These are phyloP conservation scores for Eleusine coracana DNA, from an alignment of 176 grass and related monocot species.

Conservation along the genomic window DNA sequence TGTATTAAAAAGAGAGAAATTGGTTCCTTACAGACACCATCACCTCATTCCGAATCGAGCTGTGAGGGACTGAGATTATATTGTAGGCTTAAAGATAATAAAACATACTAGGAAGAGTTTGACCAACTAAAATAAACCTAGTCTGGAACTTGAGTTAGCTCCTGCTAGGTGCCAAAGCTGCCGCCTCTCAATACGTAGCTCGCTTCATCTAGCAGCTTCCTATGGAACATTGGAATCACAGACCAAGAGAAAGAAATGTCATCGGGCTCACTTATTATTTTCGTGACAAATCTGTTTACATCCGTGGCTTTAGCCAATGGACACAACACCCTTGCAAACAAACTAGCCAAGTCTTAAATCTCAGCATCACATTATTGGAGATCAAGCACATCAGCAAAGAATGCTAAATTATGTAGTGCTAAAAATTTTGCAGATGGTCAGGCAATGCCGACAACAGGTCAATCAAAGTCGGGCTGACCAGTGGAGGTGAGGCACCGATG, in stretches of 20 bases:
- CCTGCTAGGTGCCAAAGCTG: too few relatives aligned
- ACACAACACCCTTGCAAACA: background rate
- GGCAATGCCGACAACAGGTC: conserved; percentile 12
- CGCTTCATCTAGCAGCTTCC: background rate
- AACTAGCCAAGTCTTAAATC: conserved; percentile 28
- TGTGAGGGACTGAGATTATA: too few relatives aligned
- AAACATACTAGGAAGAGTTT: too few relatives aligned
- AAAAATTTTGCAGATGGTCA: background rate
- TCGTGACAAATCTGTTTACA: background rate
- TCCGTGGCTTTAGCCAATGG: background rate
- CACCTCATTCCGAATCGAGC: too few relatives aligned
- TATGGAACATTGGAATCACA: background rate
- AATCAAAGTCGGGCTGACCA: conserved; percentile 82
- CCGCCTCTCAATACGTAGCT: too few relatives aligned
- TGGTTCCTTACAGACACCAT: too few relatives aligned
- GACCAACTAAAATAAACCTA: too few relatives aligned
- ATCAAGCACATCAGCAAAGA: conserved; percentile 18
- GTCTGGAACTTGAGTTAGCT: too few relatives aligned
- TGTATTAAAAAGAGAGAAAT: too few relatives aligned
- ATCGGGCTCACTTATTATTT: background rate
- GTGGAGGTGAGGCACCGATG: conserved; percentile 90
- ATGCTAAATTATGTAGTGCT: conserved; percentile 12
- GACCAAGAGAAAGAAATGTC: background rate
- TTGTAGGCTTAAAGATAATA: too few relatives aligned
- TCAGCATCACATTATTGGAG: conserved; percentile 27